Evolutionary conservation across 139 green algal genomes (phyloP).

Genomic region (Tetradesmus obliquus): DNA sequence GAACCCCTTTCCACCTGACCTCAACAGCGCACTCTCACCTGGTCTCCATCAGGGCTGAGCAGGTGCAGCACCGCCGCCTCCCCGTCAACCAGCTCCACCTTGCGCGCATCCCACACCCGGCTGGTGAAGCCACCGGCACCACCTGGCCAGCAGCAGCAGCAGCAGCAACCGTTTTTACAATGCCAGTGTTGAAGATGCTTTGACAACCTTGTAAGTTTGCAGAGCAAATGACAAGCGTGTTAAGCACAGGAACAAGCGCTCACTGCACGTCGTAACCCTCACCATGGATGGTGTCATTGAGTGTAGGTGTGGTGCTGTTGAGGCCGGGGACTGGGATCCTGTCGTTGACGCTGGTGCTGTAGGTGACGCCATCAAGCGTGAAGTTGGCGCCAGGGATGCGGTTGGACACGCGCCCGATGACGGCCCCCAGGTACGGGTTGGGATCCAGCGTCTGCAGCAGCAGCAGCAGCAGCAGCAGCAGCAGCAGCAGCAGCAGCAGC

Average conservation of each 20-base stretch:
- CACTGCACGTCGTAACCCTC: background rate
- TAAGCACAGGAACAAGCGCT: background rate
- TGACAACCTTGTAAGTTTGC: background rate
- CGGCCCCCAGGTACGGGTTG: constrained; percentile 24
- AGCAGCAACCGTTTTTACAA: background rate
- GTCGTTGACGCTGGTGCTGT: constrained; percentile 25
- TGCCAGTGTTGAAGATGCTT: background rate
- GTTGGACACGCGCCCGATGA: constrained; percentile 29
- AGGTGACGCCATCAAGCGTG: constrained; percentile 28
- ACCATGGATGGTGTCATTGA: constrained; percentile 38
- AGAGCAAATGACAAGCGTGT: background rate
- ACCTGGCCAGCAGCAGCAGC: background rate
- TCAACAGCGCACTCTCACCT: background rate
- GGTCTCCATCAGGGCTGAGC: constrained; percentile 23
- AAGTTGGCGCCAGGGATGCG: constrained; percentile 12
- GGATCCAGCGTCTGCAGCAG: constrained; percentile 22
- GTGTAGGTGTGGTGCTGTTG: background rate
- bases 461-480: background rate
- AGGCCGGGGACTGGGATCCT: background rate
- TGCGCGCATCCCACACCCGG: constrained; percentile 2
- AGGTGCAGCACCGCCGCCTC: constrained; percentile 22
- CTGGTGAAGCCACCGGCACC: background rate
- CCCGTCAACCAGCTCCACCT: constrained; percentile 19
- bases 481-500: background rate
- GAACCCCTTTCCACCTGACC: no score